A percentile compares a stretch with the other conserved stretches of the same genome.
These are phyloP conservation scores for Fusarium nygamai DNA, from an alignment of 2,329 filamentous ascomycete genomes.

Conservation along the genomic window DNA sequence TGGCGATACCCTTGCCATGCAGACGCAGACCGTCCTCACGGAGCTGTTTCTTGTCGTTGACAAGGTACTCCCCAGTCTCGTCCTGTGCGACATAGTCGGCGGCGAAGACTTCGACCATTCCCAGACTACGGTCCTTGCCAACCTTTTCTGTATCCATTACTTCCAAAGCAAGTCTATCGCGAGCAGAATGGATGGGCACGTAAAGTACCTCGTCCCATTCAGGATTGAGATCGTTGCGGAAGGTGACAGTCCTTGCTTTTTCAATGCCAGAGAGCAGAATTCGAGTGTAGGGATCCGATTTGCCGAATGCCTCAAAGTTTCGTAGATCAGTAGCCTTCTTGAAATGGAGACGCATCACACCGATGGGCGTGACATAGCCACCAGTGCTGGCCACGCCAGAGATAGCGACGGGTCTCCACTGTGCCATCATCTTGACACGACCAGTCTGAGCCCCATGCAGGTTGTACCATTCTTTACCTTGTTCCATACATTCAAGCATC, in stretches of 20 bases:
- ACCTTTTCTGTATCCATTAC: conserved; percentile 97
- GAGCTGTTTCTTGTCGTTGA: conserved; percentile 78
- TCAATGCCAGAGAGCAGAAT: conserved; percentile 90
- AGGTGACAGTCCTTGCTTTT: conserved; percentile 92
- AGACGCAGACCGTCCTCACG: conserved; percentile 76
- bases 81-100: conserved; percentile 82
- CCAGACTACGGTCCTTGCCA: conserved; percentile 89
- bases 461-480: conserved; percentile 97
- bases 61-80: conserved; percentile 81
- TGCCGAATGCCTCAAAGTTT: conserved; percentile 94
- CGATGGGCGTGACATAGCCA: conserved; percentile 92
- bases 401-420: conserved; percentile 95
- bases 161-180: conserved; percentile 87
- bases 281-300: conserved; percentile 94
- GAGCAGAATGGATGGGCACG: conserved; percentile 84
- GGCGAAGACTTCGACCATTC: conserved; percentile 79
- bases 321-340: conserved; percentile 82
- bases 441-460: conserved; percentile 83
- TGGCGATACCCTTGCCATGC: conserved; percentile 76
- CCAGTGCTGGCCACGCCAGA: conserved; percentile 82
- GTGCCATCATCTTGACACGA: conserved; percentile 86
- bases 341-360: conserved; percentile 95
- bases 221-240: conserved; percentile 93
- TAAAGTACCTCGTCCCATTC: conserved; percentile 97
- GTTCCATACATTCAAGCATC: conserved; percentile 88